Conservation (phyloP, 306 rosid species). For the Urtica urens region DNA sequence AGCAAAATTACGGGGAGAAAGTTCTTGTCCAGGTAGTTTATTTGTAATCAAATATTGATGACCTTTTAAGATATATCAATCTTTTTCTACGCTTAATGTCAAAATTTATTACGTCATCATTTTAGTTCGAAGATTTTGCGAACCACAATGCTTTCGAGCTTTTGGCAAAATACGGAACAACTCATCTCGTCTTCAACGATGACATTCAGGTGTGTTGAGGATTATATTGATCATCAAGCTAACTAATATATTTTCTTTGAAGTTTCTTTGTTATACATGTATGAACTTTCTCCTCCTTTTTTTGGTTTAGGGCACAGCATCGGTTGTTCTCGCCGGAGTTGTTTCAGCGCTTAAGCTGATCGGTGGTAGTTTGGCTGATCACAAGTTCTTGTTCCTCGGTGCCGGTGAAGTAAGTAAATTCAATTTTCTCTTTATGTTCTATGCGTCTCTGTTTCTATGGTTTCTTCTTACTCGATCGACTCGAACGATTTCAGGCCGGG, state of each 20-base stretch:
- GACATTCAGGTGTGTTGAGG: slow-evolving; percentile 64
- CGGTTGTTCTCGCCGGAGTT: slow-evolving; percentile 90
- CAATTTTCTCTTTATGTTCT: background rate
- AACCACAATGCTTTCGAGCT: slow-evolving; percentile 96
- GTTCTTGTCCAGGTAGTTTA: slow-evolving; percentile 66
- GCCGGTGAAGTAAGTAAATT: slow-evolving; percentile 81
- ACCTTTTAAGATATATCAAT: slow-evolving; percentile 1
- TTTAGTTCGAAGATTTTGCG: slow-evolving; percentile 98
- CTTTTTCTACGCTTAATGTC: slow-evolving; percentile 5
- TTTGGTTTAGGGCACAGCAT: slow-evolving; percentile 71
- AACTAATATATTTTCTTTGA: slow-evolving; percentile 4
- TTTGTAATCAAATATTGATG: slow-evolving; percentile 9
- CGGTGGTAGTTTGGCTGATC: slow-evolving; percentile 68
- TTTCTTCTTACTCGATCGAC: no score
- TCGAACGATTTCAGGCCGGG: slow-evolving; percentile 60
- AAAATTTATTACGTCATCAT: slow-evolving; percentile 15
- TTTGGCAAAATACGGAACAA: slow-evolving; percentile 66
- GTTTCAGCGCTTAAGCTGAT: slow-evolving; percentile 75
- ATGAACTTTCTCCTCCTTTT: slow-evolving; percentile 10
- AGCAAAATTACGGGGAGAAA: slow-evolving; percentile 96
- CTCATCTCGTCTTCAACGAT: slow-evolving; percentile 89
- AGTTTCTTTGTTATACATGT: background rate
- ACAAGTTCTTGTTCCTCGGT: slow-evolving; percentile 86
- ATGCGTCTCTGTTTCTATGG: slow-evolving; percentile 2
- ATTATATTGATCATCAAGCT: background rate